Evolutionary conservation across 441 rosid genomes (phyloP).

Genomic region (Biscutella laevigata): DNA sequence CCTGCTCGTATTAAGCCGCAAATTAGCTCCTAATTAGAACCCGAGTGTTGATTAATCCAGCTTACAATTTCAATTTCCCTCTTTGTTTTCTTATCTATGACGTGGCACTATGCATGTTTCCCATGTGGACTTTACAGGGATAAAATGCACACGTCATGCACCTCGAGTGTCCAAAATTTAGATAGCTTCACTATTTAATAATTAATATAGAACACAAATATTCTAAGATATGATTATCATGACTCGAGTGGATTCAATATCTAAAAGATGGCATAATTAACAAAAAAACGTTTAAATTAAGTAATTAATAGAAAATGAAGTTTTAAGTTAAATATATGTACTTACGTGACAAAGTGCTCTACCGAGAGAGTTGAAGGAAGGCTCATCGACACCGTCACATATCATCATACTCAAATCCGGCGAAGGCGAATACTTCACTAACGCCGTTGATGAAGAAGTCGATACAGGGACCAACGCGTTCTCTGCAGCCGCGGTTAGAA

Average conservation of each 20-base stretch:
- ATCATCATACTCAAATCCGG: constrained; percentile 34
- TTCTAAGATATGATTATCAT: too few species aligned
- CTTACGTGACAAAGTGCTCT: constrained; percentile 72
- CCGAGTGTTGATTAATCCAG: not conserved
- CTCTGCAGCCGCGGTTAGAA: constrained; percentile 24
- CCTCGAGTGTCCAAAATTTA: constrained; percentile 11
- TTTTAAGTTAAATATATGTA: too few species aligned
- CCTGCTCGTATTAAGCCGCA: too few species aligned
- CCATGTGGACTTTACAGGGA: constrained; percentile 13
- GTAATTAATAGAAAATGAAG: too few species aligned
- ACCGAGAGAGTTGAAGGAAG: constrained; percentile 45
- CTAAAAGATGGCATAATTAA: too few species aligned
- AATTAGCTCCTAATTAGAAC: too few species aligned
- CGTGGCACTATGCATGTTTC: constrained; percentile 18
- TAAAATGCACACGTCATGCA: constrained; percentile 3
- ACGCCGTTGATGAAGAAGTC: constrained; percentile 16
- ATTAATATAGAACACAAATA: too few species aligned
- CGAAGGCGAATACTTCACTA: constrained; percentile 28
- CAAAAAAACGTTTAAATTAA: too few species aligned
- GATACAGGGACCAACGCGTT: constrained; percentile 24
- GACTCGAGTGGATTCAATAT: not conserved
- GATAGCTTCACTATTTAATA: too few species aligned
- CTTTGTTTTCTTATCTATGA: constrained; percentile 1
- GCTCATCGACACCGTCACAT: constrained; percentile 38
- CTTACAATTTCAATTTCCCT: not conserved